Evolutionary conservation across 768 basidiomycete species (phyloP).

Genomic region (Termitomyces bulborhizus): DNA sequence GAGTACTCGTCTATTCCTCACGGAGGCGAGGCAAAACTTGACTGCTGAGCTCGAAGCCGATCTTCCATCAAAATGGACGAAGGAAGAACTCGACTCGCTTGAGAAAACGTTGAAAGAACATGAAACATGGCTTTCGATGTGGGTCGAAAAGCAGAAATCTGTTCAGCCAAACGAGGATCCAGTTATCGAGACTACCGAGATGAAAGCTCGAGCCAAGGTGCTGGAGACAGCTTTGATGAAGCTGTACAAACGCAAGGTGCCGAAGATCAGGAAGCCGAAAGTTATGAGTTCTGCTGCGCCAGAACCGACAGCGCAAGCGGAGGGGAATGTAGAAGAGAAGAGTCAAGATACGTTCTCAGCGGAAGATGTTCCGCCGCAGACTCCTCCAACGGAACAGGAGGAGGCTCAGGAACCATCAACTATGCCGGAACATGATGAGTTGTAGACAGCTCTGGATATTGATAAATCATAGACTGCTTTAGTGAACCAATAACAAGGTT

Average conservation of each 20-base stretch:
- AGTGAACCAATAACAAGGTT: too few relatives aligned
- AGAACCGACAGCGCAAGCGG: conserved; percentile 14
- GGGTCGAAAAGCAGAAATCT: conserved; percentile 77
- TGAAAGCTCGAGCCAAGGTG: conserved; percentile 76
- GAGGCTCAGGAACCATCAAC: conserved; percentile 11
- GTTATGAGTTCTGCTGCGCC: conserved; percentile 23
- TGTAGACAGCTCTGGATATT: background rate
- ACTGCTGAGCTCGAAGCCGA: conserved; percentile 57
- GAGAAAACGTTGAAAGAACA: conserved; percentile 74
- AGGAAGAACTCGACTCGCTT: conserved; percentile 77
- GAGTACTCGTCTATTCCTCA: conserved; percentile 82
- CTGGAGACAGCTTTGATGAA: conserved; percentile 72
- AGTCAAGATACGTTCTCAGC: conserved; percentile 2
- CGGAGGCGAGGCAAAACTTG: conserved; percentile 69
- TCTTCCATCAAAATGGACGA: conserved; percentile 74
- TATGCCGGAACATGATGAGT: conserved; percentile 11
- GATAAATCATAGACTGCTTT: background rate
- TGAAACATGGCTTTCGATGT: conserved; percentile 76
- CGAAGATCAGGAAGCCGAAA: conserved; percentile 54
- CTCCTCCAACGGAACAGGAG: conserved; percentile 8
- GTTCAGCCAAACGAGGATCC: conserved; percentile 76
- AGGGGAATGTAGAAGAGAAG: conserved; percentile 4
- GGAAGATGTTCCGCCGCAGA: conserved; percentile 8
- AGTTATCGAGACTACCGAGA: conserved; percentile 78
- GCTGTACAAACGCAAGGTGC: conserved; percentile 61